These are phyloP conservation scores for Hypomontagnella submonticulosa DNA, from an alignment of 495 filamentous ascomycete species.

Conservation along the genomic window DNA sequence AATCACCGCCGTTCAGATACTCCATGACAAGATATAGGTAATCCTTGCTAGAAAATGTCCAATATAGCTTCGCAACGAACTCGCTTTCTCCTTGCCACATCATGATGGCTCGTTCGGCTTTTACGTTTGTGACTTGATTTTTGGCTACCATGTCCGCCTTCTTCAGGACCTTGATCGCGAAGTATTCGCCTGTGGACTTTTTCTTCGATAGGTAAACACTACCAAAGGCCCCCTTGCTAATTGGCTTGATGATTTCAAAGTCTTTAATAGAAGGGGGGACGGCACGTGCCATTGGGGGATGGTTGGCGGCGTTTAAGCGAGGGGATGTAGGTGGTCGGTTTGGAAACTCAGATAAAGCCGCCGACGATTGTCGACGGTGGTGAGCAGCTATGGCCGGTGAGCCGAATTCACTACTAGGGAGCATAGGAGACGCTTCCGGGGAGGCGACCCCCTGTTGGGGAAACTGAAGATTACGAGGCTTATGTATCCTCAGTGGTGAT, in stretches of 20 bases:
- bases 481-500: conserved; percentile 87
- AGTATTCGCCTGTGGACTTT: conserved; percentile 97
- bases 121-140: conserved; percentile 98
- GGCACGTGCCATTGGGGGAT: conserved; percentile 77
- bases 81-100: conserved; percentile 99
- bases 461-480: conserved; percentile 78
- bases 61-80: conserved; percentile 98
- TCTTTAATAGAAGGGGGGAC: conserved; percentile 96
- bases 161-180: conserved; percentile 96
- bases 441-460: conserved; percentile 80
- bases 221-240: conserved; percentile 98
- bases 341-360: conserved; percentile 75
- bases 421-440: conserved; percentile 87
- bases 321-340: conserved; percentile 82
- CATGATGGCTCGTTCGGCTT: conserved; percentile 99
- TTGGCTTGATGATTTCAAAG: conserved; percentile 99
- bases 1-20: conserved; percentile 97
- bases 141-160: conserved; percentile 99
- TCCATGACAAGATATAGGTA: conserved; percentile 99
- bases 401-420: conserved; percentile 80
- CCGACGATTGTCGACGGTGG: conserved; percentile 92
- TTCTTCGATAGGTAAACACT: conserved; percentile 98
- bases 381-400: conserved; percentile 73
- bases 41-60: conserved; percentile 99
- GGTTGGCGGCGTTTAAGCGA: conserved; percentile 76